Conservation (phyloP, 2,329 filamentous ascomycete genomes). For the Chalaropsis ovoidea region DNA sequence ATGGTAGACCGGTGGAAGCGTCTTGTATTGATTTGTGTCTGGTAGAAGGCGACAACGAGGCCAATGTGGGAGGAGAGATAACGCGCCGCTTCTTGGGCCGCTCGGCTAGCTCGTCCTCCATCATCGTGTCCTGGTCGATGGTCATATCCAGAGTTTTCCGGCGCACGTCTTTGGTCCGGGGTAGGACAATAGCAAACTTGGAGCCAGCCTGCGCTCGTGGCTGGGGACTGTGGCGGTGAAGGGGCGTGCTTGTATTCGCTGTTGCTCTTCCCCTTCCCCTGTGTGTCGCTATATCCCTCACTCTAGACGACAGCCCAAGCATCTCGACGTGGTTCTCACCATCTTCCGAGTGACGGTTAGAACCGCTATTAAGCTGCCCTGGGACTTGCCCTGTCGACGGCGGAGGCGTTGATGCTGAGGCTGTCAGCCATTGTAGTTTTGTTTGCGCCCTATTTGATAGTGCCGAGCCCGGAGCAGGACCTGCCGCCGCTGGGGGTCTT, state of each 20-base stretch:
- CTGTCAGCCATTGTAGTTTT: not conserved
- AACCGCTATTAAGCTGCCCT: too few relatives aligned
- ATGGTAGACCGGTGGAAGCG: not conserved
- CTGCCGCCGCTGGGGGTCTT: not conserved
- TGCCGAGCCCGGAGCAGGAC: not conserved
- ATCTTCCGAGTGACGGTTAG: not conserved
- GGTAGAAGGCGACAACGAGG: not conserved
- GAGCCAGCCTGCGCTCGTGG: not conserved
- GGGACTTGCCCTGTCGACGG: not conserved
- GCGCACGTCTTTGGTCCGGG: not conserved
- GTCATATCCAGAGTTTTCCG: not conserved
- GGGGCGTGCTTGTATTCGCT: not conserved
- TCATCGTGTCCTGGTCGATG: not conserved
- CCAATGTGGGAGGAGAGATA: not conserved
- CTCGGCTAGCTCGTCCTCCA: slow-evolving; percentile 12
- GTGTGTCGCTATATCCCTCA: not conserved
- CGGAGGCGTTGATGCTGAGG: not conserved
- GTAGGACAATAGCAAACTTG: not conserved
- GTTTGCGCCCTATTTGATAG: not conserved
- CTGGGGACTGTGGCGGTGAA: not conserved
- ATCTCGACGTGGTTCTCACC: not conserved
- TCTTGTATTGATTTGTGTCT: not conserved
- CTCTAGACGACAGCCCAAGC: not conserved
- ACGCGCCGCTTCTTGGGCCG: slow-evolving; percentile 15
- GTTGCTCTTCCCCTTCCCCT: not conserved